Evolutionary conservation across 2,329 filamentous ascomycete species (phyloP), one percentile per base, ranked within the genome.

Genomic region (Talaromyces piceae): DNA sequence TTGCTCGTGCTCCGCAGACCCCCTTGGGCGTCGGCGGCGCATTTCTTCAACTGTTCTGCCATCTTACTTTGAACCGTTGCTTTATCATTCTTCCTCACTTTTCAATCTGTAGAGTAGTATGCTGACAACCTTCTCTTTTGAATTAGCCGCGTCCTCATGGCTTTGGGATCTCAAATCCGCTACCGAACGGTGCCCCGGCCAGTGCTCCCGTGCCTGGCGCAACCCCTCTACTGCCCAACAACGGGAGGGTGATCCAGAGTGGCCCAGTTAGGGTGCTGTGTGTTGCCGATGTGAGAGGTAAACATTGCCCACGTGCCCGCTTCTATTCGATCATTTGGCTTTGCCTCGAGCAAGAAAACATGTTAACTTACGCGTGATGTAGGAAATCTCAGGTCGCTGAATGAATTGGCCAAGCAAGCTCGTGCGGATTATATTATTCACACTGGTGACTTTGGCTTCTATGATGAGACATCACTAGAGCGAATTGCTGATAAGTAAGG

Each of bases 371-470:
- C 23, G n/a, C 27, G 31, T 9, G 37, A 23, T 6, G 20, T 61
- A 98, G 93, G 93, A 72, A 96, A 97, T 71, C 77, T 98, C 61
- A 84, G 86, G 73, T 96, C 93, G 59, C 78, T 98, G 64, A 98
- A 98, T 74, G 91, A 97, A 56, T 85, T 98, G 56, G 93, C 93
- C 58, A 94, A 88, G 72, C 87, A 93, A 67, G 91, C 93, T 56
- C 87, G 87, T 67, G 93, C 93, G 63, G 90, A 96, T 73, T 90
- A 96, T 75, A 95, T 98, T 71, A 90, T 98, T 65, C 93, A 98
- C 73, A 98, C 93, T 18, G 93, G 93, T 70, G 93, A 98, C 71
- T 98, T 98, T 68, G 93, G 93, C 57, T 98, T 98, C 75, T 98
- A 98, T 75, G 93, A 98, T 71, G 87, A 95, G 63, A 88, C 86